phyloP scores from a whole-genome alignment of 1,284 basidiomycete genomes.

The Heterobasidion occidentale region DNA sequence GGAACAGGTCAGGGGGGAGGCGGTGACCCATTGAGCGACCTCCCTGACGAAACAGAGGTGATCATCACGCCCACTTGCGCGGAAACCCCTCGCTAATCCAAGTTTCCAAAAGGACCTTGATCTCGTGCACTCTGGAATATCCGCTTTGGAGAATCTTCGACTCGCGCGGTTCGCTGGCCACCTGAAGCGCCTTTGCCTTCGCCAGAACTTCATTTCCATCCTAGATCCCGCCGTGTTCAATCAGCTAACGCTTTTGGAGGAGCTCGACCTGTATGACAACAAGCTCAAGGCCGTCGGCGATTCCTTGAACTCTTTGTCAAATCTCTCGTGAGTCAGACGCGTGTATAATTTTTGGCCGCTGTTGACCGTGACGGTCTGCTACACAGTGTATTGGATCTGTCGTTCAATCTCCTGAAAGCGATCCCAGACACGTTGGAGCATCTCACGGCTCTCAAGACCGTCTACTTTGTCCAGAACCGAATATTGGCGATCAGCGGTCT shows the following conservation, averaged over 20 bases:
- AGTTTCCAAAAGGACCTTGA: conserved; percentile 70
- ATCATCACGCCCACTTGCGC: not conserved
- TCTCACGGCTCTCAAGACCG: conserved; percentile 60
- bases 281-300: conserved; percentile 70
- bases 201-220: conserved; percentile 80
- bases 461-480: conserved; percentile 97
- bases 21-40: conserved; percentile 35
- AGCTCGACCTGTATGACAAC: conserved; percentile 96
- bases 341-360: not conserved
- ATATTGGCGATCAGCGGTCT: conserved; percentile 76
- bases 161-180: conserved; percentile 65
- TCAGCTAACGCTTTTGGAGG: conserved; percentile 67
- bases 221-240: conserved; percentile 65
- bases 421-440: conserved; percentile 58
- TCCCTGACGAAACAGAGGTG: conserved; percentile 63
- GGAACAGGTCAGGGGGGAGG: conserved; percentile 14
- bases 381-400: conserved; percentile 78
- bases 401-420: conserved; percentile 84
- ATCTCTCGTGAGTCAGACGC: conserved; percentile 55
- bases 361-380: not conserved
- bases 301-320: conserved; percentile 53
- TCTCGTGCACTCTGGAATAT: conserved; percentile 79
- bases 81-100: not conserved
- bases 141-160: conserved; percentile 53
- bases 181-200: conserved; percentile 75